Percentiles rank a stretch among this genome's conserved stretches.
Evolutionary conservation across 225 moss, liverwort and hornwort species (phyloP).

Genomic region (Anthoceros angustus): DNA sequence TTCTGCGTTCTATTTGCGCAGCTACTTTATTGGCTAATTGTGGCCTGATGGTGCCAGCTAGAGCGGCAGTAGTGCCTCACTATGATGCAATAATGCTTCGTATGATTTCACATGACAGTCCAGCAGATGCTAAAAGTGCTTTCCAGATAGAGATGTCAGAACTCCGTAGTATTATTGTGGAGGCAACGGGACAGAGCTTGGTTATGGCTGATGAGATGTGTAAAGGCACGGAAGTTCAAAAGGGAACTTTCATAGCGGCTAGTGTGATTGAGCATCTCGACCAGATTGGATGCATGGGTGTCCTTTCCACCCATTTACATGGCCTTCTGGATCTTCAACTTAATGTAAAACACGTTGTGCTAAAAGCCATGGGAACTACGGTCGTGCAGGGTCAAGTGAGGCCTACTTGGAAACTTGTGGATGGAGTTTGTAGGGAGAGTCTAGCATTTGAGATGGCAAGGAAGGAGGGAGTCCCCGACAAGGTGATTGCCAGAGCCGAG

Average conservation of each 20-base stretch:
- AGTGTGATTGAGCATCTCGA: constrained; percentile 90
- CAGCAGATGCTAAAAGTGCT: constrained; percentile 84
- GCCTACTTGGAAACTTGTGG: constrained; percentile 79
- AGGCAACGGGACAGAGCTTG: constrained; percentile 67
- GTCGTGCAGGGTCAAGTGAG: constrained; percentile 36
- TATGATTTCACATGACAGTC: constrained; percentile 93
- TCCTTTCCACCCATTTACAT: constrained; percentile 91
- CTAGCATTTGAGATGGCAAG: constrained; percentile 91
- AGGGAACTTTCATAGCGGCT: constrained; percentile 86
- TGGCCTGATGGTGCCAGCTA: constrained; percentile 77
- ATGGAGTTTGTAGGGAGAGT: constrained; percentile 90
- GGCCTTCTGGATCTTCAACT: constrained; percentile 80
- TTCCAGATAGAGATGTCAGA: constrained; percentile 99
- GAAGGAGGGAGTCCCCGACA: constrained; percentile 72
- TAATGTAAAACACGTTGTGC: constrained; percentile 51
- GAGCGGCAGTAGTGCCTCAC: constrained; percentile 49
- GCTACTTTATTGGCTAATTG: constrained; percentile 72
- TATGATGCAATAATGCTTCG: constrained; percentile 90
- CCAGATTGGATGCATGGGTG: constrained; percentile 61
- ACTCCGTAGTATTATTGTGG: constrained; percentile 63
- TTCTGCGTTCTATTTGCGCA: constrained; percentile 82
- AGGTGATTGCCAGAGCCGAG: constrained; percentile 65
- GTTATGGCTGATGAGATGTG: constrained; percentile 95
- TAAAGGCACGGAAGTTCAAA: constrained; percentile 89
- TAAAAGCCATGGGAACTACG: constrained; percentile 73